Percentiles rank a stretch among this genome's conserved stretches.
These are phyloP conservation scores for Pichia sp. DNA, from an alignment of 1,139 yeast genomes.

Conservation along the genomic window DNA sequence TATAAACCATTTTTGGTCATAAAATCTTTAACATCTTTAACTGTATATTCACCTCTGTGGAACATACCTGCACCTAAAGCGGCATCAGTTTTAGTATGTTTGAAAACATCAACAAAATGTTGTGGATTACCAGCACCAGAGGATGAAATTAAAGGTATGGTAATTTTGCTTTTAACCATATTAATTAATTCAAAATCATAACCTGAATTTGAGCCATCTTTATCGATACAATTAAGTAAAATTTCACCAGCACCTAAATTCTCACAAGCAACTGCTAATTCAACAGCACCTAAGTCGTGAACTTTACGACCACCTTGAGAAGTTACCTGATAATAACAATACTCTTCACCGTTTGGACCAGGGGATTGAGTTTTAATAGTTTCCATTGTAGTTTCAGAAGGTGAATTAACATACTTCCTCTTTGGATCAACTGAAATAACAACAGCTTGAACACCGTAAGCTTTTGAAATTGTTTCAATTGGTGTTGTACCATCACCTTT, in stretches of 20 bases:
- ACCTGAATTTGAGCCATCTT: conserved; percentile 92
- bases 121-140: conserved; percentile 93
- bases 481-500: conserved; percentile 70
- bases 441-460: conserved; percentile 94
- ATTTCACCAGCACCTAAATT: conserved; percentile 96
- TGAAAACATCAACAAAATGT: conserved; percentile 84
- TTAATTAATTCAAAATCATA: conserved; percentile 77
- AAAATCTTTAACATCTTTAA: conserved; percentile 68
- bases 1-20: conserved; percentile 46
- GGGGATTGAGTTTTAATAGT: conserved; percentile 47
- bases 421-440: conserved; percentile 96
- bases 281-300: conserved; percentile 87
- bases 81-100: conserved; percentile 79
- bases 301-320: conserved; percentile 90
- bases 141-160: conserved; percentile 92
- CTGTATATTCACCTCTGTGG: conserved; percentile 89
- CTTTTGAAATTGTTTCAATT: conserved; percentile 82
- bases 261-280: conserved; percentile 82
- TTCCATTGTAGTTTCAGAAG: conserved; percentile 53
- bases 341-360: conserved; percentile 83
- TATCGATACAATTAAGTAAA: conserved; percentile 85
- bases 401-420: conserved; percentile 62
- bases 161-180: conserved; percentile 69
- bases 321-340: conserved; percentile 91
- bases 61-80: conserved; percentile 98